Conservation (phyloP, 1,284 basidiomycete genomes). For the Puccinia brachypodii region DNA sequence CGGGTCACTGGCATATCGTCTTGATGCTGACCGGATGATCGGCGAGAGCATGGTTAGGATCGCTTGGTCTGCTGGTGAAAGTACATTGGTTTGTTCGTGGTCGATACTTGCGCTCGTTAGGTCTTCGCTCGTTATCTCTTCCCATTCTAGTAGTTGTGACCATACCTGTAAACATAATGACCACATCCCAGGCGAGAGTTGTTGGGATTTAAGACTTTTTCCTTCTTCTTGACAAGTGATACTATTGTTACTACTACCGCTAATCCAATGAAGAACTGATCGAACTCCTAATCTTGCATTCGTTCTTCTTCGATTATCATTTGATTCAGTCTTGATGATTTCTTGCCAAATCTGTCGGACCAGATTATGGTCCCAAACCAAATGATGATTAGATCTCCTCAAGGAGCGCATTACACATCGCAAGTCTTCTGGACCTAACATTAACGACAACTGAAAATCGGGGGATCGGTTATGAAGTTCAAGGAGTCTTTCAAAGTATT, state of each 20-base stretch:
- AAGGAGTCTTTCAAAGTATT: constrained; percentile 25
- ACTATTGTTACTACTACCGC: not conserved
- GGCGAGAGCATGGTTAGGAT: constrained; percentile 37
- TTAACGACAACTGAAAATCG: not conserved
- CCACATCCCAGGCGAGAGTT: constrained; percentile 5
- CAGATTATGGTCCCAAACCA: constrained; percentile 9
- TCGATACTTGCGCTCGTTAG: not conserved
- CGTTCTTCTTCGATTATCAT: constrained; percentile 19
- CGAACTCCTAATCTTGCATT: constrained; percentile 26
- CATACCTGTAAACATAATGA: constrained; percentile 29
- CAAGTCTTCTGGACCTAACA: constrained; percentile 7
- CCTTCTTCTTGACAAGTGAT: not conserved
- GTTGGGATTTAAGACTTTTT: no score
- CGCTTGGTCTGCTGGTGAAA: constrained; percentile 16
- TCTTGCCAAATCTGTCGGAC: constrained; percentile 19
- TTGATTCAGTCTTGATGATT: constrained; percentile 28
- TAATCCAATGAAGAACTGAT: constrained; percentile 20
- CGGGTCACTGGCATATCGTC: constrained; percentile 3
- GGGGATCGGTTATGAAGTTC: not conserved
- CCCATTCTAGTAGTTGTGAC: constrained; percentile 41
- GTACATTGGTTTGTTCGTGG: constrained; percentile 6
- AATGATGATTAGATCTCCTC: not conserved
- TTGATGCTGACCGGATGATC: constrained; percentile 29
- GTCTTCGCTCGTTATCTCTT: constrained; percentile 17
- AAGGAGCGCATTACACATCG: constrained; percentile 31